Percentiles rank a stretch among this genome's conserved stretches.
These are phyloP conservation scores for Maudiozyma humilis DNA, from an alignment of 1,139 yeast species.

Conservation along the genomic window DNA sequence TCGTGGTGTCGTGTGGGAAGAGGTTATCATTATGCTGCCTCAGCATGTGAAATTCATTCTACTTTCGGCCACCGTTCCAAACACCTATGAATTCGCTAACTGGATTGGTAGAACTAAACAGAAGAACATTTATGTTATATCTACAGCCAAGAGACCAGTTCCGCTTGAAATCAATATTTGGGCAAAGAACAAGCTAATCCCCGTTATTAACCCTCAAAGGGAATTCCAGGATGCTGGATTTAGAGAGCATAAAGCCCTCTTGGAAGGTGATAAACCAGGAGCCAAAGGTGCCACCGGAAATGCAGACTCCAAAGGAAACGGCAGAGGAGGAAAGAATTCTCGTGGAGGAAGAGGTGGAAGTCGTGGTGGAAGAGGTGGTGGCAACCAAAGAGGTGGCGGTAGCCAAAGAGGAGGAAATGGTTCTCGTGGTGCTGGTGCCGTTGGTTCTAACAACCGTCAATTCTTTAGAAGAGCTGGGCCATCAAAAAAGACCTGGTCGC, in stretches of 20 bases:
- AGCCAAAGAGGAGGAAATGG: constrained; percentile 26
- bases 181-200: constrained; percentile 62
- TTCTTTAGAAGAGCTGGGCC: constrained; percentile 58
- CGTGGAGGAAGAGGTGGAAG: constrained; percentile 21
- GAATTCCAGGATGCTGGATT: constrained; percentile 60
- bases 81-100: constrained; percentile 93
- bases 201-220: constrained; percentile 67
- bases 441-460: constrained; percentile 32
- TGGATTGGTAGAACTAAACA: constrained; percentile 98
- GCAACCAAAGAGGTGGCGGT: constrained; percentile 31
- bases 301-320: constrained; percentile 14
- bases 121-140: constrained; percentile 88
- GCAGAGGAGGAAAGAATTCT: constrained; percentile 15
- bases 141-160: constrained; percentile 92
- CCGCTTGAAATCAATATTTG: constrained; percentile 82
- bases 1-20: constrained; percentile 99
- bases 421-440: constrained; percentile 35
- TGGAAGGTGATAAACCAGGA: constrained; percentile 36
- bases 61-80: constrained; percentile 93
- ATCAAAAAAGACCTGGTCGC: constrained; percentile 68
- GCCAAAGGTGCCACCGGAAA: constrained; percentile 14
- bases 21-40: constrained; percentile 91
- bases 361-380: constrained; percentile 26
- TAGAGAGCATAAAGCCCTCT: constrained; percentile 48
- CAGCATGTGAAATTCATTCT: constrained; percentile 87